Evolutionary conservation across 331 rosid species (phyloP).

Genomic region (Quercus lobata): DNA sequence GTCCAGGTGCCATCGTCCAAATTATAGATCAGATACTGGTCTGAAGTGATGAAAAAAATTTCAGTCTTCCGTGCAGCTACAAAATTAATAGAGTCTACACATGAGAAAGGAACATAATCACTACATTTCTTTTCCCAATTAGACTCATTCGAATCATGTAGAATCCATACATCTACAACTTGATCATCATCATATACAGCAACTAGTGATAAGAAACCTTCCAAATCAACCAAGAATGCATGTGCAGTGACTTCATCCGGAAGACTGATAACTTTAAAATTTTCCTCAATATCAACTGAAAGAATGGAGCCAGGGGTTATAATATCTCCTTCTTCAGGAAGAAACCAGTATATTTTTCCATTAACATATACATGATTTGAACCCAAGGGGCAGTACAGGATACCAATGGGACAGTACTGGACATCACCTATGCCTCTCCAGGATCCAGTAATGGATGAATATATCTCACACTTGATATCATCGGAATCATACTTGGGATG

Average conservation of each 20-base stretch:
- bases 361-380: conserved; percentile 11
- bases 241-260: conserved; percentile 11
- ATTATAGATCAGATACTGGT: conserved; percentile 9
- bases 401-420: conserved; percentile 16
- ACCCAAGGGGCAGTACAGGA: conserved; percentile 3
- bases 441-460: conserved; percentile 11
- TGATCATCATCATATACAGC: conserved; percentile 4
- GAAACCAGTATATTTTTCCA: conserved; percentile 27
- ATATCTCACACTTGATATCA: conserved; percentile 21
- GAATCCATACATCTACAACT: conserved; percentile 10
- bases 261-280: conserved; percentile 8
- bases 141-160: not conserved
- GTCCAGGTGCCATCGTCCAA: not conserved
- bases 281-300: conserved; percentile 19
- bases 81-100: not conserved
- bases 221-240: conserved; percentile 17
- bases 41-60: conserved; percentile 21
- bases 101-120: conserved; percentile 3
- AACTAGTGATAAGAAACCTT: conserved; percentile 20
- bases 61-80: conserved; percentile 14
- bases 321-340: conserved; percentile 14
- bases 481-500: not conserved
- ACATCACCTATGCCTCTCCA: conserved; percentile 23
- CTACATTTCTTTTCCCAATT: conserved; percentile 15
- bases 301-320: conserved; percentile 14